Evolutionary conservation across 495 filamentous ascomycete genomes (phyloP).

Genomic region (Penicillium bialowiezense): DNA sequence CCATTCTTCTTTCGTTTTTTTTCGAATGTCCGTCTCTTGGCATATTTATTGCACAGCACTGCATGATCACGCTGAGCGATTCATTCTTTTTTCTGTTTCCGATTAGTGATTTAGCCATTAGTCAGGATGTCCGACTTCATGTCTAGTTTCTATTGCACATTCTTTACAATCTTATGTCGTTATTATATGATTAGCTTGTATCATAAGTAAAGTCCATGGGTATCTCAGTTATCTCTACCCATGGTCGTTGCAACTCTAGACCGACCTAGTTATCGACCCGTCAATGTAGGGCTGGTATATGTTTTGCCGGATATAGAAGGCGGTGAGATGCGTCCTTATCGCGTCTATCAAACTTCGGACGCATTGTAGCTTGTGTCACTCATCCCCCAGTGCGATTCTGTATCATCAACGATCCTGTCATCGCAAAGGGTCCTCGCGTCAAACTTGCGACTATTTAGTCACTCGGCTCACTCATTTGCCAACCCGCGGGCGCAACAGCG

Average conservation of each 20-base stretch:
- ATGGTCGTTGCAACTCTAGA: too few species aligned
- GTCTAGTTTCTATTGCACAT: too few species aligned
- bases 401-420: background rate
- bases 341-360: background rate
- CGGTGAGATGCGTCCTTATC: conserved; percentile 10
- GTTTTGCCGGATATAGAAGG: background rate
- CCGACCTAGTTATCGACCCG: too few species aligned
- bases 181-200: too few species aligned
- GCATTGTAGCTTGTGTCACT: background rate
- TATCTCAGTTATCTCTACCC: too few species aligned
- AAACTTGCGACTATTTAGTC: background rate
- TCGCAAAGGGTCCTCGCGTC: background rate
- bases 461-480: background rate
- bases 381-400: background rate
- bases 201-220: too few species aligned
- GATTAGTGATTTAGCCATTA: conserved; percentile 3
- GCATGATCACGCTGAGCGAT: conserved; percentile 25
- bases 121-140: conserved; percentile 11
- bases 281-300: background rate
- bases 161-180: too few species aligned
- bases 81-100: background rate
- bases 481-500: background rate
- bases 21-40: conserved; percentile 2
- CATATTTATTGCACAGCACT: conserved; percentile 20
- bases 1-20: background rate